Conservation (phyloP, 257 asterid genomes). For the Solanum habrochaites region DNA sequence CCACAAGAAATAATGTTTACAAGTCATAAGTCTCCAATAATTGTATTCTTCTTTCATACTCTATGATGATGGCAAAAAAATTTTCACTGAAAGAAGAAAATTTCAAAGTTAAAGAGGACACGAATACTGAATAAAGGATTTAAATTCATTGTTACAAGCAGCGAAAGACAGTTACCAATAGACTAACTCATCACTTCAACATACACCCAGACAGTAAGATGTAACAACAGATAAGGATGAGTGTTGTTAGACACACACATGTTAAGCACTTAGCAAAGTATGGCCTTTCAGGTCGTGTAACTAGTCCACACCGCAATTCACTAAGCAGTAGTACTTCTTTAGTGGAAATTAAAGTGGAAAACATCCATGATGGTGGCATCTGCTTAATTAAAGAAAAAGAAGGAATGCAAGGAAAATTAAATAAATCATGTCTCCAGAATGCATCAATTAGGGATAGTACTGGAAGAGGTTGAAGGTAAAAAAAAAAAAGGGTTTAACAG, state of each 20-base stretch:
- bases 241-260: background rate
- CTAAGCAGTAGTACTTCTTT: background rate
- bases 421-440: background rate
- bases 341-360: background rate
- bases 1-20: background rate
- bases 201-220: background rate
- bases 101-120: background rate
- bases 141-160: background rate
- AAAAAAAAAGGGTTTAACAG: too few relatives aligned
- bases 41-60: background rate
- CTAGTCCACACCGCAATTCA: background rate
- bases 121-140: background rate
- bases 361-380: background rate
- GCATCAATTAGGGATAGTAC: background rate
- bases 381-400: background rate
- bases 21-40: background rate
- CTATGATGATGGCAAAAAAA: background rate
- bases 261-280: background rate
- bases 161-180: background rate
- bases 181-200: background rate
- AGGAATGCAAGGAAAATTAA: background rate
- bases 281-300: background rate
- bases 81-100: background rate
- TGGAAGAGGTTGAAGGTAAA: background rate
- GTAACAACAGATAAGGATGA: background rate